Evolutionary conservation across 2,329 filamentous ascomycete genomes (phyloP).

Genomic region (Xylariaceae sp.): DNA sequence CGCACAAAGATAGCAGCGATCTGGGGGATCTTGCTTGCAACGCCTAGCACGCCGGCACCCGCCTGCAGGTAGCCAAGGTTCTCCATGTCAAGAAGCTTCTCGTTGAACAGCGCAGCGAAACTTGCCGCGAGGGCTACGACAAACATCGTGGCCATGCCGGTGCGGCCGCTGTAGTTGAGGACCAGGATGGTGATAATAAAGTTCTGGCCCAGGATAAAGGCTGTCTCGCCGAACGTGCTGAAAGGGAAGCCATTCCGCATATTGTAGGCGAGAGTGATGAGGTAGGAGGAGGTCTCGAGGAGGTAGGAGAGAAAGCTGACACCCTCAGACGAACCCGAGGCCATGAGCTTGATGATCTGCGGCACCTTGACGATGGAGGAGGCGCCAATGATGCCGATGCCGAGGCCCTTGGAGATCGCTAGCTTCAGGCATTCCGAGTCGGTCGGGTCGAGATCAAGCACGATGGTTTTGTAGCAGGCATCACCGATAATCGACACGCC

Average conservation of each 20-base stretch:
- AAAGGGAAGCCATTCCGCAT: constrained; percentile 87
- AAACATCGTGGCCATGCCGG: constrained; percentile 66
- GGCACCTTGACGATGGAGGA: constrained; percentile 93
- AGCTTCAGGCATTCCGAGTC: constrained; percentile 79
- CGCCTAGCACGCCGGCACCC: constrained; percentile 72
- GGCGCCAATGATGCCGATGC: constrained; percentile 86
- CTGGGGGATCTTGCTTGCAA: constrained; percentile 91
- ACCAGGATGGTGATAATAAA: constrained; percentile 83
- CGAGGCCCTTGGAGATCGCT: constrained; percentile 84
- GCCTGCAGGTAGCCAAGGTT: constrained; percentile 73
- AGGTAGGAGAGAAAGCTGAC: constrained; percentile 87
- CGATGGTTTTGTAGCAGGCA: constrained; percentile 76
- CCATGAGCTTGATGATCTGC: constrained; percentile 87
- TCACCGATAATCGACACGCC: constrained; percentile 75
- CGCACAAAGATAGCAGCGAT: constrained; percentile 80
- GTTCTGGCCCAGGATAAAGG: constrained; percentile 87
- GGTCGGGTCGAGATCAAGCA: constrained; percentile 77
- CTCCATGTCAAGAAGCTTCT: constrained; percentile 59
- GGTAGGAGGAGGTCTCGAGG: constrained; percentile 81
- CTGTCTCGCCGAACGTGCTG: constrained; percentile 94
- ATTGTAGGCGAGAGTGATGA: constrained; percentile 91
- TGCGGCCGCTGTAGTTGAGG: constrained; percentile 70
- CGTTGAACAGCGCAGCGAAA: constrained; percentile 64
- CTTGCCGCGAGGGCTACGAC: constrained; percentile 68
- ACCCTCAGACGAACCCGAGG: constrained; percentile 73